These are phyloP conservation scores for Aquilaria sinensis DNA, from an alignment of 345 rosid genomes.

Conservation along the genomic window DNA sequence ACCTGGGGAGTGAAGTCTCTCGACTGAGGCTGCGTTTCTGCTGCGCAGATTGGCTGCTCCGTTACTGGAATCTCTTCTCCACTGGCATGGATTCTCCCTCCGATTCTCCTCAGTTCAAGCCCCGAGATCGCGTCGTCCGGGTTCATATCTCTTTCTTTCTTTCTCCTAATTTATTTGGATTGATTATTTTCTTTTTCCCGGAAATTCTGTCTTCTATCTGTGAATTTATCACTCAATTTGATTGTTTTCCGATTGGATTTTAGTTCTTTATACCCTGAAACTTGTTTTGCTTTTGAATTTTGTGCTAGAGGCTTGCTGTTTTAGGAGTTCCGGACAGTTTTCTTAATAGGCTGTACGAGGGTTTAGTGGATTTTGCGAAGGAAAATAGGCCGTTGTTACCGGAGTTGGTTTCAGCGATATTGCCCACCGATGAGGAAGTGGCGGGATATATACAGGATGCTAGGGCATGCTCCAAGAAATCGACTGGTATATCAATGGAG, in stretches of 20 bases:
- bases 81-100: slow-evolving; percentile 49
- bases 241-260: neutral
- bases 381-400: slow-evolving; percentile 32
- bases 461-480: slow-evolving; percentile 28
- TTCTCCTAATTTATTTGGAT: neutral
- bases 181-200: neutral
- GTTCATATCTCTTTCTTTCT: slow-evolving; percentile 22
- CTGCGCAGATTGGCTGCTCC: slow-evolving; percentile 44
- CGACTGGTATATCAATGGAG: slow-evolving; percentile 26
- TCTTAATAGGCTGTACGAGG: slow-evolving; percentile 30
- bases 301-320: slow-evolving; percentile 58
- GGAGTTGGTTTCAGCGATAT: slow-evolving; percentile 46
- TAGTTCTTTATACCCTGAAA: neutral
- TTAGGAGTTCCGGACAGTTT: slow-evolving; percentile 51
- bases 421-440: slow-evolving; percentile 70
- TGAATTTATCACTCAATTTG: neutral
- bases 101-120: slow-evolving; percentile 28
- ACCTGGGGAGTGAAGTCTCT: slow-evolving; percentile 58
- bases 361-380: slow-evolving; percentile 45
- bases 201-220: neutral
- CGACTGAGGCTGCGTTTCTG: slow-evolving; percentile 44
- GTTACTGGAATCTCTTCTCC: slow-evolving; percentile 28
- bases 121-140: slow-evolving; percentile 42
- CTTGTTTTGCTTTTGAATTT: slow-evolving; percentile 7
- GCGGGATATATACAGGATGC: slow-evolving; percentile 24